These are phyloP conservation scores for Arctium lappa DNA, from an alignment of 129 eudicot species.

Conservation along the genomic window DNA sequence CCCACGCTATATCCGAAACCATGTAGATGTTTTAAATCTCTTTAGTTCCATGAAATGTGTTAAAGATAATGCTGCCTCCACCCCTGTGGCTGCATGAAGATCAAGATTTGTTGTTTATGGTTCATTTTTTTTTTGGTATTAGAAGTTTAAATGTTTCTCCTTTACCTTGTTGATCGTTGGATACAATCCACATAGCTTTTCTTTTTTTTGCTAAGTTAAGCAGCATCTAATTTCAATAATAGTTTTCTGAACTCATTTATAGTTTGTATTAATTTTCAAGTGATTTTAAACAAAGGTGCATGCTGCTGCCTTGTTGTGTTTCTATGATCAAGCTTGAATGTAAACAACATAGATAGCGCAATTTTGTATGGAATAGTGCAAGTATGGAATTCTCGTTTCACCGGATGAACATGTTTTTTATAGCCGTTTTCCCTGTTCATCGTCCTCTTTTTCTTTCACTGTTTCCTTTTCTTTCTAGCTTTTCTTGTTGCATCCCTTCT, in stretches of 20 bases:
- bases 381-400: not conserved
- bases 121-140: constrained; percentile 21
- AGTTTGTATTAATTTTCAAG: constrained; percentile 16
- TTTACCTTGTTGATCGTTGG: constrained; percentile 27
- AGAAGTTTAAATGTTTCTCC: constrained; percentile 15
- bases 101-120: constrained; percentile 11
- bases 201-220: constrained; percentile 7
- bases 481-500: not conserved
- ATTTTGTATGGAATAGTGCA: too few species aligned
- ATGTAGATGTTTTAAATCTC: constrained; percentile 73
- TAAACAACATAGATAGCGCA: not conserved
- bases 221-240: constrained; percentile 17
- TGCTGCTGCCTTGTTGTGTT: constrained; percentile 16
- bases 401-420: not conserved
- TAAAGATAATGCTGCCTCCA: constrained; percentile 20
- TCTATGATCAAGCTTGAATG: not conserved
- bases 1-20: constrained; percentile 56
- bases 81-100: constrained; percentile 39
- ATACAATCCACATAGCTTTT: constrained; percentile 15
- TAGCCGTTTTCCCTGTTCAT: not conserved
- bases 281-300: not conserved
- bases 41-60: constrained; percentile 44
- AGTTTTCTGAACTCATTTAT: constrained; percentile 3
- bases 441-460: not conserved
- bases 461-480: not conserved